phyloP scores from a whole-genome alignment of 2,329 filamentous ascomycete species.

The Diaporthe capsici region DNA sequence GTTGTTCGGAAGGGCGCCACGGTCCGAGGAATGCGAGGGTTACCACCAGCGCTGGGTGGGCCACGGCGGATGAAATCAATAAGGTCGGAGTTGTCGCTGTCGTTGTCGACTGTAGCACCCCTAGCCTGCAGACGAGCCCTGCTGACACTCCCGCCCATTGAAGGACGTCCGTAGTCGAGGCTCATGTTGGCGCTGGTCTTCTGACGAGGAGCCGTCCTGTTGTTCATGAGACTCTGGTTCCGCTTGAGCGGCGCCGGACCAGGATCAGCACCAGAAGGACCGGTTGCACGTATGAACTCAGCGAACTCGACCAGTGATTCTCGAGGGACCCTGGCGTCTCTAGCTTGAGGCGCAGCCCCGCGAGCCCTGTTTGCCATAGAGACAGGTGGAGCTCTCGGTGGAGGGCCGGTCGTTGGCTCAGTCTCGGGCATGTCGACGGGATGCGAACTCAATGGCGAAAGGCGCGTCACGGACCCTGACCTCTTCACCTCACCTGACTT shows the following conservation, averaged over 20 bases:
- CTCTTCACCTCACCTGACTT: slow-evolving; percentile 53
- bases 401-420: slow-evolving; percentile 48
- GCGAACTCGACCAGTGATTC: slow-evolving; percentile 88
- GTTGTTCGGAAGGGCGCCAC: slow-evolving; percentile 88
- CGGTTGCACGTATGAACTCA: slow-evolving; percentile 90
- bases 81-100: slow-evolving; percentile 83
- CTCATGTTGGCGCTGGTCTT: slow-evolving; percentile 53
- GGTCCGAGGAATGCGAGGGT: slow-evolving; percentile 83
- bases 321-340: slow-evolving; percentile 79
- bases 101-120: slow-evolving; percentile 73
- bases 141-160: slow-evolving; percentile 50
- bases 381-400: slow-evolving; percentile 51
- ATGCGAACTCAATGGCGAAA: slow-evolving; percentile 56
- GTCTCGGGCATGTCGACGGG: slow-evolving; percentile 47
- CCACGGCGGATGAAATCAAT: slow-evolving; percentile 97
- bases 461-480: slow-evolving; percentile 51
- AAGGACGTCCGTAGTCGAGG: slow-evolving; percentile 56
- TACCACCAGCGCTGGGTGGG: slow-evolving; percentile 71
- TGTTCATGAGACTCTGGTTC: slow-evolving; percentile 50
- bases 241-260: slow-evolving; percentile 35
- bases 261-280: slow-evolving; percentile 66
- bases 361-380: slow-evolving; percentile 52
- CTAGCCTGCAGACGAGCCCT: slow-evolving; percentile 77
- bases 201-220: slow-evolving; percentile 49
- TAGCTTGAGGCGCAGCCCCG: slow-evolving; percentile 60